These are phyloP conservation scores for Sporisorium graminicola DNA, from an alignment of 1,284 basidiomycete genomes.

Conservation along the genomic window DNA sequence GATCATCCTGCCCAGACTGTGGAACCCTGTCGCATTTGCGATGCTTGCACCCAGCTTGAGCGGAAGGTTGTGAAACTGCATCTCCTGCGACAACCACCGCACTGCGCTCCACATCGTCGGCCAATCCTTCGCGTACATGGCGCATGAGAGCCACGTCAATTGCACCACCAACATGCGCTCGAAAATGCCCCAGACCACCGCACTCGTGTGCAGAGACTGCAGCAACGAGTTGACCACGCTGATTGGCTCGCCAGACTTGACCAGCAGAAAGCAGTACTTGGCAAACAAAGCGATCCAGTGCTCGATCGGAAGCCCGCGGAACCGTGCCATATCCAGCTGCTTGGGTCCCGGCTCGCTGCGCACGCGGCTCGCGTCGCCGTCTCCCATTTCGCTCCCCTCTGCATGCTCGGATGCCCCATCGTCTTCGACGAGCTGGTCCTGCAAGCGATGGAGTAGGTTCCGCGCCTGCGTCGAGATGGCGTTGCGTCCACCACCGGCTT, in stretches of 20 bases:
- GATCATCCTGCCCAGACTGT: slow-evolving; percentile 54
- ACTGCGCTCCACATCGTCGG: slow-evolving; percentile 44
- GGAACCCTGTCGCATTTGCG: slow-evolving; percentile 56
- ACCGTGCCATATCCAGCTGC: slow-evolving; percentile 69
- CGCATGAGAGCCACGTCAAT: slow-evolving; percentile 60
- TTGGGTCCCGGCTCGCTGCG: slow-evolving; percentile 54
- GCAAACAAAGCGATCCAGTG: slow-evolving; percentile 84
- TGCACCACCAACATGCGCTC: slow-evolving; percentile 56
- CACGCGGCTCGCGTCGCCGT: slow-evolving; percentile 70
- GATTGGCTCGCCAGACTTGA: slow-evolving; percentile 75
- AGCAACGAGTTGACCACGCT: slow-evolving; percentile 77
- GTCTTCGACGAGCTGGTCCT: slow-evolving; percentile 78
- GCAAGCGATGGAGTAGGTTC: slow-evolving; percentile 80
- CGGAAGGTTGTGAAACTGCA: slow-evolving; percentile 64
- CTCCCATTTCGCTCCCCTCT: slow-evolving; percentile 68
- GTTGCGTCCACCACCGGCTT: slow-evolving; percentile 30
- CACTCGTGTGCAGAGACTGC: slow-evolving; percentile 77
- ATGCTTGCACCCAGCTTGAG: slow-evolving; percentile 54
- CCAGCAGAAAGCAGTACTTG: slow-evolving; percentile 87
- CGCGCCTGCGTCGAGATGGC: slow-evolving; percentile 78
- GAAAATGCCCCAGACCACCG: slow-evolving; percentile 55
- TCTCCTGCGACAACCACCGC: slow-evolving; percentile 55
- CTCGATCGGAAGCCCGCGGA: slow-evolving; percentile 85
- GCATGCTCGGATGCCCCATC: slow-evolving; percentile 61
- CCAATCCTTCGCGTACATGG: slow-evolving; percentile 59